Conservation (phyloP, 805 yeast genomes). For the Grigorovia jiainica region DNA sequence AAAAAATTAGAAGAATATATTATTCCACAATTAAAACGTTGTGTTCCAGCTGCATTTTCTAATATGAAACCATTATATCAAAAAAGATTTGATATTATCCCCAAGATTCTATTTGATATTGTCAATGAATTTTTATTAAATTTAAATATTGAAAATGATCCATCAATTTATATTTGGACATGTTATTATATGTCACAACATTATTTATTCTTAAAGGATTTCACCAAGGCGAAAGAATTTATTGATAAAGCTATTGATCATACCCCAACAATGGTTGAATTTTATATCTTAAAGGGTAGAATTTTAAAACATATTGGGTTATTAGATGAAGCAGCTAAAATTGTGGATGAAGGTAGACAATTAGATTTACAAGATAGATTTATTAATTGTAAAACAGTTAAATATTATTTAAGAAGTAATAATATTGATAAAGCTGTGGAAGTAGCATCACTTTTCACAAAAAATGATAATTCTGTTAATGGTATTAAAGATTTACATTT, state of each 20-base stretch:
- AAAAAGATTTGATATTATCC: conserved; percentile 31
- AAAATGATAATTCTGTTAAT: conserved; percentile 69
- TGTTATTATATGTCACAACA: conserved; percentile 72
- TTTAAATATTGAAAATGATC: conserved; percentile 24
- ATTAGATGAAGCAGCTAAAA: conserved; percentile 48
- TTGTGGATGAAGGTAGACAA: conserved; percentile 60
- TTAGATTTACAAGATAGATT: conserved; percentile 86
- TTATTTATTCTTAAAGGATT: conserved; percentile 46
- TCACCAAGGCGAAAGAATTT: conserved; percentile 42
- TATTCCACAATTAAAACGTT: conserved; percentile 52
- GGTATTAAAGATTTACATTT: conserved; percentile 80
- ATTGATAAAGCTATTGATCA: conserved; percentile 58
- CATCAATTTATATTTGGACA: conserved; percentile 51
- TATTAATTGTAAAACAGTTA: conserved; percentile 78
- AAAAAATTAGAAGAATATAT: conserved; percentile 46
- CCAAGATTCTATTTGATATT: conserved; percentile 39
- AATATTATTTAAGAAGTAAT: conserved; percentile 72
- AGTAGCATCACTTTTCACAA: conserved; percentile 70
- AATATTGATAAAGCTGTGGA: conserved; percentile 64
- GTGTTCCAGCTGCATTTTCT: conserved; percentile 85
- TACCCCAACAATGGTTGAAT: conserved; percentile 80
- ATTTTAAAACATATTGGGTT: conserved; percentile 66
- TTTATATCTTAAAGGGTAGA: conserved; percentile 71
- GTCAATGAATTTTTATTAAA: conserved; percentile 39
- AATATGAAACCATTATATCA: conserved; percentile 74